Conservation (phyloP, 2,329 filamentous ascomycete species). For the Cladosporium colombiae region DNA sequence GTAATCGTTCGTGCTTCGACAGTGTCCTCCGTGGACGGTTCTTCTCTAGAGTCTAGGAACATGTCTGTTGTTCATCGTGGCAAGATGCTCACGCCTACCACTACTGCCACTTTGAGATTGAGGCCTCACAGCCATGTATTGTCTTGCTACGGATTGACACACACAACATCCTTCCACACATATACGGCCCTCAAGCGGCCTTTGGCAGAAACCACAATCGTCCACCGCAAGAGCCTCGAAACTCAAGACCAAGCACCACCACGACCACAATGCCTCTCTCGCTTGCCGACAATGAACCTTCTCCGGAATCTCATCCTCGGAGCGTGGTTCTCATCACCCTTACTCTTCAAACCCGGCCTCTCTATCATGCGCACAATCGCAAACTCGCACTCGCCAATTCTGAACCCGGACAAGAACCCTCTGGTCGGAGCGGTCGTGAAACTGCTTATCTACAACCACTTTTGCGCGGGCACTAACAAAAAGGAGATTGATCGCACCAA, state of each 20-base stretch:
- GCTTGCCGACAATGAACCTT: slow-evolving; percentile 30
- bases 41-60: neutral
- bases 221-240: slow-evolving; percentile 21
- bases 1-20: neutral
- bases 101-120: neutral
- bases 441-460: slow-evolving; percentile 57
- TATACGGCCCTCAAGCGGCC: slow-evolving; percentile 4
- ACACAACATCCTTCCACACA: slow-evolving; percentile 15
- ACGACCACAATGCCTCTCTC: slow-evolving; percentile 24
- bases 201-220: slow-evolving; percentile 9
- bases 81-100: neutral
- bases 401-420: slow-evolving; percentile 52
- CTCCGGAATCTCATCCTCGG: slow-evolving; percentile 36
- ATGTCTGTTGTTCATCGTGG: neutral
- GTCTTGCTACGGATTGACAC: neutral
- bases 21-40: neutral
- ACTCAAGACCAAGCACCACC: slow-evolving; percentile 16
- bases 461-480: slow-evolving; percentile 56
- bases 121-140: neutral
- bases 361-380: slow-evolving; percentile 42
- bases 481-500: slow-evolving; percentile 50
- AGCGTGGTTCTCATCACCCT: slow-evolving; percentile 35
- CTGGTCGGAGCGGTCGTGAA: slow-evolving; percentile 48
- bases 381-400: slow-evolving; percentile 45
- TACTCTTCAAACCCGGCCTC: slow-evolving; percentile 36